Base-by-base conservation (phyloP, 2,329 filamentous ascomycete species). In the Trichoderma sp. region DNA sequence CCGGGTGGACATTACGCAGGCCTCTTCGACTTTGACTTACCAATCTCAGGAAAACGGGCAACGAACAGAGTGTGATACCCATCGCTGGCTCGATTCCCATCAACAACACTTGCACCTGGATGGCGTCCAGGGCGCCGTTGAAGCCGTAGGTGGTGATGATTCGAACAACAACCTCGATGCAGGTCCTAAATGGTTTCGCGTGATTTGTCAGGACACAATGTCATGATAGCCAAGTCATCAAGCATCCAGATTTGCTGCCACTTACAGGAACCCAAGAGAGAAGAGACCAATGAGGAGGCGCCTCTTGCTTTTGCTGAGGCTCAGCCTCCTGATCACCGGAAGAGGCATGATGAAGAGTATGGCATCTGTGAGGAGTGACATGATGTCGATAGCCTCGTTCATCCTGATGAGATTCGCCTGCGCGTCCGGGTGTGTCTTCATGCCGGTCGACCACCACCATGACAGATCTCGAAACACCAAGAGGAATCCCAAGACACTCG, bases 31-130 rank as follows among this genome's bases (percentile, higher is more conserved):
- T 39, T 39, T n/a, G 1, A 62, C 59, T 26, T 44, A 62, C 59
- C 28, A 62, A 15, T 45, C 59, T 39, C 5, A 62, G 50, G 24
- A 62, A 62, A 7, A 62, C 59, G 14, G 59, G 59, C 9, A 62
- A 44, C 10, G 39, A 62, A 15, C 59, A 62, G n/a, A 62, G 59
- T n/a, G 59, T 62, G 6, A 62, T 62, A 3, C 59, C 59, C 59
- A 62, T 62, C 7, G 59, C 50, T 14, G 59, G 59, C 48, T 62
- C 59, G 50, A 62, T 62, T 24, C 59, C 59, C 59, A 62, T 62
- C 19, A 62, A 51, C 0, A 62, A 14, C 15, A 28, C 43, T 34
- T 62, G 59, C 21, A 62, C 59, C 26, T 62, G 59, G 24, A 62
- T 62, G 19, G 59, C 59, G 5, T 62, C 39, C 12, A 52, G 10